Evolutionary conservation across 1,284 basidiomycete genomes (phyloP).

Genomic region (Fomitopsis betulina): DNA sequence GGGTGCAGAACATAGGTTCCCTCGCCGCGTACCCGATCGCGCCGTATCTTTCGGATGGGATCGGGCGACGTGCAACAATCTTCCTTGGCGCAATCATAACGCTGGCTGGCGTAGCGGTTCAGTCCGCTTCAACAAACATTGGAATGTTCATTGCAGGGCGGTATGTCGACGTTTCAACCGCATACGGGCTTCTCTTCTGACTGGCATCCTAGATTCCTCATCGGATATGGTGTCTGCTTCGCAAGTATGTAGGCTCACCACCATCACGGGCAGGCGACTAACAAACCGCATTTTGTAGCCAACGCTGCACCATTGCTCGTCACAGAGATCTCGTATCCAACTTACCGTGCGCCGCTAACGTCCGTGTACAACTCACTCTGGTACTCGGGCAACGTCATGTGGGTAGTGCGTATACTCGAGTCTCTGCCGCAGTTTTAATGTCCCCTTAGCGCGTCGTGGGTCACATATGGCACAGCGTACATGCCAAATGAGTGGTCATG

Average conservation of each 20-base stretch:
- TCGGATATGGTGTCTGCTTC: slow-evolving; percentile 8
- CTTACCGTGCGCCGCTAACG: slow-evolving; percentile 46
- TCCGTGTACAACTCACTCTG: slow-evolving; percentile 54
- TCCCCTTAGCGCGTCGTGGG: slow-evolving; percentile 44
- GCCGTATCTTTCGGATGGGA: slow-evolving; percentile 62
- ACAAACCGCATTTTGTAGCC: slow-evolving; percentile 9
- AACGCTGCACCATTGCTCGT: slow-evolving; percentile 49
- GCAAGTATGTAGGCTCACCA: neutral
- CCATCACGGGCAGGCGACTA: neutral
- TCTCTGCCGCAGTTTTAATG: neutral
- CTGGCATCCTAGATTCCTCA: slow-evolving; percentile 33
- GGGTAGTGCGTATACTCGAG: slow-evolving; percentile 11
- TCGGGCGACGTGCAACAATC: slow-evolving; percentile 60
- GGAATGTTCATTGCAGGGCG: slow-evolving; percentile 82
- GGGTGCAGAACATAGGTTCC: slow-evolving; percentile 55
- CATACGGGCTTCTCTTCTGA: slow-evolving; percentile 31
- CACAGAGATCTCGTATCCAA: slow-evolving; percentile 52
- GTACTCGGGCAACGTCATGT: slow-evolving; percentile 44
- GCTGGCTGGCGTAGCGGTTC: slow-evolving; percentile 60
- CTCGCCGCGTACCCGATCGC: slow-evolving; percentile 64
- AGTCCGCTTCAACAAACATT: slow-evolving; percentile 68
- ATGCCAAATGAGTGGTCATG: slow-evolving; percentile 50
- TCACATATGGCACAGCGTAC: slow-evolving; percentile 57
- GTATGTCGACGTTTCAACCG: slow-evolving; percentile 25
- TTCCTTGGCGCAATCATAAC: slow-evolving; percentile 60